phyloP scores from a whole-genome alignment of 2,329 filamentous ascomycete species.

The Cercospora zeae-maydis region DNA sequence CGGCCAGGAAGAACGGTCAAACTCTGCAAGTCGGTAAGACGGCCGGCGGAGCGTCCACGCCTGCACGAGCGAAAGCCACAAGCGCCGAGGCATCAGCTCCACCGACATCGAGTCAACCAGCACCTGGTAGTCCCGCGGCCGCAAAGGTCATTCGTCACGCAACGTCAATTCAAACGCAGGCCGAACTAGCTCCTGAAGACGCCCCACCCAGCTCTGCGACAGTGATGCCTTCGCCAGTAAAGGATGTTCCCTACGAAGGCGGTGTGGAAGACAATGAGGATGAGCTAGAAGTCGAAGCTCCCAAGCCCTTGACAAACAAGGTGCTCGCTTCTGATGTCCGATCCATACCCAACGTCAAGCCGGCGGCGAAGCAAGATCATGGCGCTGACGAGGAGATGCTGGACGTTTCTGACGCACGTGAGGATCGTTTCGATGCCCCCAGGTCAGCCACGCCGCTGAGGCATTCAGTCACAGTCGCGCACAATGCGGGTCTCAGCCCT shows the following conservation, averaged over 20 bases:
- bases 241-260: neutral
- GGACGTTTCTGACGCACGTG: neutral
- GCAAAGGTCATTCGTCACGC: neutral
- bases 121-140: neutral
- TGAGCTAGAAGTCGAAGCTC: neutral
- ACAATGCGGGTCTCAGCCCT: neutral
- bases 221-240: neutral
- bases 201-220: neutral
- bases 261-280: neutral
- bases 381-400: neutral
- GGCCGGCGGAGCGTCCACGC: neutral
- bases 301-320: neutral
- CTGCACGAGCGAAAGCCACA: neutral
- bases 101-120: constrained; percentile 1
- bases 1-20: constrained; percentile 2
- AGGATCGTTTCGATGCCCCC: neutral
- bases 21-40: neutral
- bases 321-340: neutral
- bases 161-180: neutral
- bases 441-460: neutral
- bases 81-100: neutral
- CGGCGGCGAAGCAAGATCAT: neutral
- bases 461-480: neutral
- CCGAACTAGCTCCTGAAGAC: neutral
- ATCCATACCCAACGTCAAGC: neutral